Percentiles rank a stretch among this genome's conserved stretches.
These are phyloP conservation scores for Kurtzmaniella fragi DNA, from an alignment of 805 yeast species.

Conservation along the genomic window DNA sequence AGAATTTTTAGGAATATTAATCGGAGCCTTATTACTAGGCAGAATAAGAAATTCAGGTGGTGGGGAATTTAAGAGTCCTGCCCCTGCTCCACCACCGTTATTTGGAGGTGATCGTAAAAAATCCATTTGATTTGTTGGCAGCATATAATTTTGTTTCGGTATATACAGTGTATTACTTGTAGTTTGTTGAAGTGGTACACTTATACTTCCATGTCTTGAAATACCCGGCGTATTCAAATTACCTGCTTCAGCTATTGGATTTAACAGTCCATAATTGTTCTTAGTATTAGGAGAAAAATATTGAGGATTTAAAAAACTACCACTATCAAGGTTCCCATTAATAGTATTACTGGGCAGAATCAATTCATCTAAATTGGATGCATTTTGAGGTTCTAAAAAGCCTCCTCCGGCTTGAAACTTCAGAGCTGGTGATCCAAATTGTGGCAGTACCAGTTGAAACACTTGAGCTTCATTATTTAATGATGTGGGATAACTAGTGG, in stretches of 20 bases:
- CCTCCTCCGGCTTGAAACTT: no score
- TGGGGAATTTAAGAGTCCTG: slow-evolving; percentile 31
- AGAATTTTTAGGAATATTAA: slow-evolving; percentile 20
- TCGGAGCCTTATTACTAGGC: no score
- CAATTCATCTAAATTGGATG: slow-evolving; percentile 31
- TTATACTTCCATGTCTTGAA: slow-evolving; percentile 27
- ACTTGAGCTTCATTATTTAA: no score
- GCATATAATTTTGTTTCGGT: no score
- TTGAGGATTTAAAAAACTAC: slow-evolving; percentile 27
- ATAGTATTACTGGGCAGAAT: slow-evolving; percentile 25
- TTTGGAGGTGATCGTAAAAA: slow-evolving; percentile 31
- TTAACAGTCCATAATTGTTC: slow-evolving; percentile 21
- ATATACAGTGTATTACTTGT: slow-evolving; percentile 3
- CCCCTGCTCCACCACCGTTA: slow-evolving; percentile 12
- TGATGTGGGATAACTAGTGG: background rate
- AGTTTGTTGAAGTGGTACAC: slow-evolving; percentile 18
- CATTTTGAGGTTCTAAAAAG: no score
- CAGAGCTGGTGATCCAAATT: no score
- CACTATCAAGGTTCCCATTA: slow-evolving; percentile 5
- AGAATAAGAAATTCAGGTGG: slow-evolving; percentile 16
- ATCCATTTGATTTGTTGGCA: slow-evolving; percentile 19
- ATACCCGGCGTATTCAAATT: slow-evolving; percentile 19
- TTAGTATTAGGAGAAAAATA: slow-evolving; percentile 37
- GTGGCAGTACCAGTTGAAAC: no score
- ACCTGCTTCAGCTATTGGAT: slow-evolving; percentile 28